Evolutionary conservation across 495 filamentous ascomycete species (phyloP), one percentile per base, ranked within the genome.

Genomic region (Hypoxylon crocopeplum): DNA sequence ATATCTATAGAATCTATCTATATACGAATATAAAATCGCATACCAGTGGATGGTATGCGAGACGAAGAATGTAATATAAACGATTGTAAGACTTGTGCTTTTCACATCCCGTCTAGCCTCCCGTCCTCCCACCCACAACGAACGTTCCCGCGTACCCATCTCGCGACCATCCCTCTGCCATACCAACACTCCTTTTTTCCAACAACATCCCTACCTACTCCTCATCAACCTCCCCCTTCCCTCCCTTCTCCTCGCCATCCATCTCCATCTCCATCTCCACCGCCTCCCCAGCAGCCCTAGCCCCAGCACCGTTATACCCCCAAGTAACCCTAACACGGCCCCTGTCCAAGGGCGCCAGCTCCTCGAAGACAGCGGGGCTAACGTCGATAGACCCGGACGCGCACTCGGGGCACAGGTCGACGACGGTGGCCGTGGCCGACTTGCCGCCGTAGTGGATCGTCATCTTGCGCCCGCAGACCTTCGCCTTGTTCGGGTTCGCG

Each of bases 361-460:
- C 66, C 24, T 50, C 2, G 65, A 83, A 84, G 29, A 75, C 75
- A 46, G 72, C 64, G 48, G 77, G 68, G 46, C 76, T 76, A 25
- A 78, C 77, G 57, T 84, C 81, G 48, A 84, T 77, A 21, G 68
- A 53, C 22, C 66, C 66, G 12, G 30, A 58, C 0, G 62, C 67
- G 68, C 89, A 92, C 57, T 81, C 83, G 70, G 83, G 81, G 81
- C 89, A 93, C 78, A 90, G 89, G 81, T 93, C 89, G 33, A 84
- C 82, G 40, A 91, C 82, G n/a, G 59, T 81, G 19, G 82, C 88
- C 5, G 59, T 75, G 46, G 67, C 62, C 19, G 81, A 81, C 70
- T 82, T 83, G 68, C 86, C 87, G 24, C 72, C 68, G 56, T 67
- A 73, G 44, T 48, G 68, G 76, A 93, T 81, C 51, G 78, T 84